phyloP scores from a whole-genome alignment of 2,329 filamentous ascomycete species.

The Pestalotiopsis sp. region DNA sequence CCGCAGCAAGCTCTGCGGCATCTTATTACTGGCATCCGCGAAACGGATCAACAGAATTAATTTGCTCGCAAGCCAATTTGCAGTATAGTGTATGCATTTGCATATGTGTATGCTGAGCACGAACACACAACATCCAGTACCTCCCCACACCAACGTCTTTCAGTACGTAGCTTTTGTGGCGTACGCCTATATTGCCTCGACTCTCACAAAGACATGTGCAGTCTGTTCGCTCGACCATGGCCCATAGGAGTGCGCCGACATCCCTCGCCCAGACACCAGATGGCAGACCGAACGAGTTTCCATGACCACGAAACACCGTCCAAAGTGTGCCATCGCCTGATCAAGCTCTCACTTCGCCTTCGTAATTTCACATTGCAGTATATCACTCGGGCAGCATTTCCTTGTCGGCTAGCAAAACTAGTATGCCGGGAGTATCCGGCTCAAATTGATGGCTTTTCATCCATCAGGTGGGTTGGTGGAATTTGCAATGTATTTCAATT shows the following conservation, averaged over 20 bases:
- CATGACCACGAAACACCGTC: not conserved
- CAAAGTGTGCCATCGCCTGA: not conserved
- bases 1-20: not conserved
- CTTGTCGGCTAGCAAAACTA: not conserved
- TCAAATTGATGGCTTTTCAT: not conserved
- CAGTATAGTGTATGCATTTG: not conserved
- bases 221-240: not conserved
- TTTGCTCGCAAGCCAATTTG: not conserved
- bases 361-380: not conserved
- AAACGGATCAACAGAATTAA: not conserved
- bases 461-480: not conserved
- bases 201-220: not conserved
- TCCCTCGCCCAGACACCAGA: not conserved
- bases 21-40: not conserved
- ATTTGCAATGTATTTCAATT: not conserved
- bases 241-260: not conserved
- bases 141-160: not conserved
- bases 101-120: not conserved
- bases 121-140: not conserved
- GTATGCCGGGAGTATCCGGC: not conserved
- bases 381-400: not conserved
- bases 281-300: not conserved
- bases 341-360: not conserved
- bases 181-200: not conserved
- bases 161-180: not conserved